A percentile compares a stretch with the other conserved stretches of the same genome.
These are phyloP conservation scores for Pseudonitzschia delicatissima DNA, from an alignment of 108 stramenopile genomes.

Conservation along the genomic window DNA sequence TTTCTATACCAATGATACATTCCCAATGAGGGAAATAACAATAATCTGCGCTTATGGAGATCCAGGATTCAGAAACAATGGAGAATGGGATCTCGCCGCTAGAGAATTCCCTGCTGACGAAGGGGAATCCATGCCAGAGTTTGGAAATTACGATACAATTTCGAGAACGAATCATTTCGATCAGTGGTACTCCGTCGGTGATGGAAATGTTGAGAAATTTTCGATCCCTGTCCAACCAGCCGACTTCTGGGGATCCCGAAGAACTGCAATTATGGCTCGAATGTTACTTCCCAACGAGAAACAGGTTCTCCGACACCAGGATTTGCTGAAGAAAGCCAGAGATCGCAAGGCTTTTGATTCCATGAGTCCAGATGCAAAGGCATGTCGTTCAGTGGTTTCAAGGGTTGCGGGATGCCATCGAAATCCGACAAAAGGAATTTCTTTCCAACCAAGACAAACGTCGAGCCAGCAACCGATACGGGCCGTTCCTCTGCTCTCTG, in stretches of 20 bases:
- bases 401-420: conserved; percentile 61
- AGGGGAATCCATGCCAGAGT: too few species aligned
- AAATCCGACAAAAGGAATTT: conserved; percentile 65
- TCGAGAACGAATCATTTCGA: too few species aligned
- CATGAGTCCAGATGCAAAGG: conserved; percentile 59
- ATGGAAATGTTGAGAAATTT: conserved; percentile 35
- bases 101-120: not conserved
- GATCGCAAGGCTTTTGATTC: conserved; percentile 65
- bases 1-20: not conserved
- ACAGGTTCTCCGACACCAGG: conserved; percentile 44
- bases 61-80: conserved; percentile 12
- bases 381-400: conserved; percentile 78
- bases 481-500: conserved; percentile 80
- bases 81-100: conserved; percentile 2
- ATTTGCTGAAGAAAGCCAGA: conserved; percentile 62
- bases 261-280: conserved; percentile 76
- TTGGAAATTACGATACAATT: too few species aligned
- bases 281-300: conserved; percentile 71
- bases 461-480: conserved; percentile 58
- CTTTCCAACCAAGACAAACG: conserved; percentile 37
- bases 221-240: conserved; percentile 13
- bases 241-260: conserved; percentile 24
- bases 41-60: too few species aligned
- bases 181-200: not conserved
- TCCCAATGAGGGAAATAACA: not conserved